Base-by-base conservation (phyloP, 345 rosid species). In the Gossypium mustelinum region DNA sequence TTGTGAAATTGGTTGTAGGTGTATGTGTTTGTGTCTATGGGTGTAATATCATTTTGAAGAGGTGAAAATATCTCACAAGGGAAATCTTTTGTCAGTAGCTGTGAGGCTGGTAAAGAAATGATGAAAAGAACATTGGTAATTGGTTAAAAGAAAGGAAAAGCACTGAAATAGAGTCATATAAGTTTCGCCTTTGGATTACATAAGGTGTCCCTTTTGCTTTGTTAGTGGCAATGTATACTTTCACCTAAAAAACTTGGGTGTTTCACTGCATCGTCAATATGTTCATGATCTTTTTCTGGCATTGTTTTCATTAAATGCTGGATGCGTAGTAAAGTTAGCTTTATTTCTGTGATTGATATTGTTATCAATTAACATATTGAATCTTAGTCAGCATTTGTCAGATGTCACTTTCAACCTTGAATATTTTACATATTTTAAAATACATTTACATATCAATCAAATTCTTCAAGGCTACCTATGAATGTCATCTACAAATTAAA, bases 331-430 rank as follows among this genome's bases (percentile, higher is more conserved):
- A 13, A 11, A 47, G 47, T 16, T 67, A 48, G 43, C 41, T 34
- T 22, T 55, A 34, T 44, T n/a, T 55, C 43, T 59, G 17, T 58
- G 17, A 50, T 34, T 16, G 29, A 59, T 78, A 24, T 20, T 73
- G 52, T 52, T 61, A 13, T 62, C 20, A 16, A 25, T 55, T 18
- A 17, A 60, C 41, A 43, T 61, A 48, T 47, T 14, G 9, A 68
- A 29, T 55, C 27, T 70, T 47, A 8, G 0, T 74, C 29, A 22
- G 54, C 29, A 24, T 65, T 76, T 72, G 29, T 64, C 16, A 67
- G 34, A 55, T 54, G 50, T 61, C 65, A 43, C 72, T 68, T 51
- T 52, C 44, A 67, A 66, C 45, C 43, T 11, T 57, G 70, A 51
- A 50, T 44, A 24, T n/a, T 63, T 16, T 12, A 41, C 50, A 24